phyloP scores from a whole-genome alignment of 2,329 filamentous ascomycete genomes.

The Colletotrichum sp. region DNA sequence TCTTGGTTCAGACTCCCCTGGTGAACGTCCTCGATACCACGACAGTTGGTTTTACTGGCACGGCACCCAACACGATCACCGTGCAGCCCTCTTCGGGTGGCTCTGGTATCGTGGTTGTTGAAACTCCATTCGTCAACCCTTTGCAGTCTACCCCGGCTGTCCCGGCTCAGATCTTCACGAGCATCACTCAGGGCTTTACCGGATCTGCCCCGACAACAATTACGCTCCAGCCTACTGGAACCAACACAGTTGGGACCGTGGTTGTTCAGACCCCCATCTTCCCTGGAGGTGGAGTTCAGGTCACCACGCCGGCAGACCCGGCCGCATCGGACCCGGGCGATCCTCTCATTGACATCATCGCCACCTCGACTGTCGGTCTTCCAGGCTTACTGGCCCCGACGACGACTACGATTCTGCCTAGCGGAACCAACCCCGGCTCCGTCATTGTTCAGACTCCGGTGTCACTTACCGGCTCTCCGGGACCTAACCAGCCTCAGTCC shows the following conservation, averaged over 20 bases:
- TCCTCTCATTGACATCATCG: background rate
- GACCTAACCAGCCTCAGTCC: background rate
- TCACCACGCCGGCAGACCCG: background rate
- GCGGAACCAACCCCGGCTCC: background rate
- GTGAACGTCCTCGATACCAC: background rate
- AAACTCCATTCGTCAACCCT: conserved; percentile 2
- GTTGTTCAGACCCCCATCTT: conserved; percentile 14
- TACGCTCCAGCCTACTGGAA: conserved; percentile 1
- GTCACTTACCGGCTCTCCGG: background rate
- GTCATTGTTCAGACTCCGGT: conserved; percentile 11
- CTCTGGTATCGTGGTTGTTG: conserved; percentile 13
- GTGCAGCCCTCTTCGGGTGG: conserved; percentile 8
- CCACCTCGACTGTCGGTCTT: background rate
- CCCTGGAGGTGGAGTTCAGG: background rate
- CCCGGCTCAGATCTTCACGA: background rate
- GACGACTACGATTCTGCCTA: background rate
- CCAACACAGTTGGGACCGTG: conserved; percentile 1
- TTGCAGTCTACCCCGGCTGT: background rate
- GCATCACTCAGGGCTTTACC: background rate
- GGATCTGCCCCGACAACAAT: background rate
- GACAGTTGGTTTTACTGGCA: conserved; percentile 3
- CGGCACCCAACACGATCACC: background rate
- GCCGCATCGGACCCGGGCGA: background rate
- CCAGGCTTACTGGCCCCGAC: background rate
- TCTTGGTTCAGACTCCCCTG: conserved; percentile 8